Base-by-base conservation (phyloP, 768 basidiomycete genomes). In the Suillus luteus region DNA sequence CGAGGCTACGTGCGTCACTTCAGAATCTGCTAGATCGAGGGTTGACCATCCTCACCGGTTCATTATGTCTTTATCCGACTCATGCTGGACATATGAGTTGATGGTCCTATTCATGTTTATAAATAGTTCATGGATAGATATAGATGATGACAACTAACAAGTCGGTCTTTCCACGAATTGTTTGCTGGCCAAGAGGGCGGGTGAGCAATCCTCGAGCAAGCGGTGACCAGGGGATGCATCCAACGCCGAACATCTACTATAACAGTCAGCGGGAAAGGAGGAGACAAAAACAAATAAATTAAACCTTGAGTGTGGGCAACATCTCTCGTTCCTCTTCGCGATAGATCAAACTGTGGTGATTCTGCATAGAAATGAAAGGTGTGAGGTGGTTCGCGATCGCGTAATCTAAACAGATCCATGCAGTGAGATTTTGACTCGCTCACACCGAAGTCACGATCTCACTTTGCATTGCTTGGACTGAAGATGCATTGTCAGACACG, bases 351-450 rank as follows among this genome's bases (percentile, higher is more conserved):
- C 76, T 85, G 71, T 89, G 83, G 63, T 86, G 85, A 68, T 89
- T 89, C 71, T 89, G 88, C 87, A 89, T 87, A 1, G 84, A 85
- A 69, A 89, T 85, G 74, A 90, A 89, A 1, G 83, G 84, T 0
- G 84, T 85, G 2, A 85, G 74, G 9, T 82, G 80, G 71, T 89
- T 83, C 44, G 79, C 72, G 62, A 87, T 83, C 0, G 87, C 87
- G 67, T 88, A 87, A 70, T 85, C 86, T 87, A 61, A 19, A 44
- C 31, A 14, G 54, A 40, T 35, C 1, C 33, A 22, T n/a, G 54
- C 6, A 14, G 49, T 55, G 12, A 40, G 19, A 41, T 27, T 27
- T 31, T 9, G 19, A 58, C 17, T 41, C 24, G 24, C 11, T 27
- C 3, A 31, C 14, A 27, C 10, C 24, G 66, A 59, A n/a, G 37